Evolutionary conservation across 495 filamentous ascomycete species (phyloP).

Genomic region (Penicillium lividum): DNA sequence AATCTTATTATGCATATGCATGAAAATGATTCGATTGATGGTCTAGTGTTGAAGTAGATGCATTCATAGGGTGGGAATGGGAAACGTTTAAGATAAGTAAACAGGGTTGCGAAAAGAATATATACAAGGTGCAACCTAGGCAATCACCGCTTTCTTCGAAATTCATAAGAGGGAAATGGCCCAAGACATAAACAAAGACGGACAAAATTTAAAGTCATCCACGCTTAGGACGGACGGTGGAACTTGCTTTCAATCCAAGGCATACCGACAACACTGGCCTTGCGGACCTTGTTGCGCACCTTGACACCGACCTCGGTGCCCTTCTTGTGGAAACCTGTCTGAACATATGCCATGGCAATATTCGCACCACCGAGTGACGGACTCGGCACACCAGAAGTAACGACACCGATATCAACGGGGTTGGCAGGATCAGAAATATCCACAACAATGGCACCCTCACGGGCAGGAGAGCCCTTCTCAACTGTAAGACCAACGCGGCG

Average conservation of each 20-base stretch:
- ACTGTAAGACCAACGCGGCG: conserved; percentile 81
- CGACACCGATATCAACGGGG: conserved; percentile 53
- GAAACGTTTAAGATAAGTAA: conserved; percentile 3
- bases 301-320: conserved; percentile 81
- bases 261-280: conserved; percentile 86
- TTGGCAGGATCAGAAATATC: conserved; percentile 57
- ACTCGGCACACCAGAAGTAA: conserved; percentile 89
- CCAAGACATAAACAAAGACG: neutral
- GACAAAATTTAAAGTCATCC: neutral
- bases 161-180: neutral
- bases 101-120: conserved; percentile 19
- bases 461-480: conserved; percentile 79
- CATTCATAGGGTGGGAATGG: neutral
- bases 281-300: conserved; percentile 78
- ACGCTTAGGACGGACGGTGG: conserved; percentile 41
- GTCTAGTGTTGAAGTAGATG: conserved; percentile 1
- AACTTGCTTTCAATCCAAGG: conserved; percentile 89
- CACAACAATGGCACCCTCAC: conserved; percentile 84
- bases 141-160: conserved; percentile 3
- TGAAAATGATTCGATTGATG: neutral
- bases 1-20: too few species aligned
- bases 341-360: conserved; percentile 95
- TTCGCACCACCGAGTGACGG: conserved; percentile 81
- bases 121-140: conserved; percentile 23
- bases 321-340: conserved; percentile 77